Base-by-base conservation (phyloP, 2,329 filamentous ascomycete species). In the Calonectria pauciramosa region DNA sequence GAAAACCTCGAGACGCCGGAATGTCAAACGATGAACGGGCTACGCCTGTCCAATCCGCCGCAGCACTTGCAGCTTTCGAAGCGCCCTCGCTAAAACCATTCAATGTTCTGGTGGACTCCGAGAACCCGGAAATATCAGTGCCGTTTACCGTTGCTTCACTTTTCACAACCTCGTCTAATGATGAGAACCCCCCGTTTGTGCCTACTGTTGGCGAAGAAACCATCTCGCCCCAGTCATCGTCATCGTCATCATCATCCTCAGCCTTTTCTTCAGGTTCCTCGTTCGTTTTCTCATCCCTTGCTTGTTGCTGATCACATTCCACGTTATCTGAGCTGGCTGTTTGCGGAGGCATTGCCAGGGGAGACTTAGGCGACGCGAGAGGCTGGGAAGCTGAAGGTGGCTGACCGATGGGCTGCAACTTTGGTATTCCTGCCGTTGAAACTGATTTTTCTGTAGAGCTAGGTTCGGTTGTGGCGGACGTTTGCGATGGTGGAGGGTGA, bases 221-320 rank as follows among this genome's bases (percentile, higher is more conserved):
- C 90, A 92, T 92, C 74, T 92, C 90, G 2, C 90, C 90, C 90
- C 90, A 92, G 47, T 92, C 90, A 56, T 91, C 90, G 2, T 91
- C 89, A 7, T 90, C 81, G 0, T 79, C 80, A 60, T 78, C 76
- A n/a, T 71, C 74, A 28, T 75, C 68, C 6, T 51, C 14, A 49
- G 32, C 77, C 38, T 78, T 70, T 2, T 75, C 64, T 2, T 51
- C 36, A 44, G 34, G 9, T 63, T 28, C 41, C 32, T 71, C 49
- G 6, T 54, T 26, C 6, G 10, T 20, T 11, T 60, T 34, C 52
- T 59, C 47, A 32, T 9, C 14, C 34, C 30, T 64, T 30, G 66
- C 52, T 32, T 68, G 28, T 18, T 64, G 44, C 32, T 56, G 32
- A 30, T 59, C 13, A 52, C 38, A 52, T 32, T 67, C 60, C 36